These are phyloP conservation scores for Kodamaea sp. DNA, from an alignment of 1,139 yeast genomes.

Conservation along the genomic window DNA sequence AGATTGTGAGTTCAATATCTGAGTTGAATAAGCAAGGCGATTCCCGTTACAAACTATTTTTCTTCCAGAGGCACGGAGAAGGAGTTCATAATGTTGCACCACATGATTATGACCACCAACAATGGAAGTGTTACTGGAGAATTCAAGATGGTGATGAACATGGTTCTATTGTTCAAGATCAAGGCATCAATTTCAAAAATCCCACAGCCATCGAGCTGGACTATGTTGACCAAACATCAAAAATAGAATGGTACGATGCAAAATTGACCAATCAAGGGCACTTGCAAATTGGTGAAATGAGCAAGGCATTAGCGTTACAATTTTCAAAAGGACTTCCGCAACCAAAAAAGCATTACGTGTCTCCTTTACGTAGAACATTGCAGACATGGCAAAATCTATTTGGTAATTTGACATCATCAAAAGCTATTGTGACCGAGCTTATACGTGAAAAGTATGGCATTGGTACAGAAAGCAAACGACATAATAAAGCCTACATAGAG, in stretches of 20 bases:
- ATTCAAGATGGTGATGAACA: conserved; percentile 26
- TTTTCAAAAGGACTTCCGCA: conserved; percentile 23
- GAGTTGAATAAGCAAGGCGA: conserved; percentile 6
- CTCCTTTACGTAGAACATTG: conserved; percentile 35
- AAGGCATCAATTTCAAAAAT: no score
- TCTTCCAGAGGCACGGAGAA: conserved; percentile 41
- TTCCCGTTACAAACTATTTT: conserved; percentile 24
- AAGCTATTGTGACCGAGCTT: conserved; percentile 29
- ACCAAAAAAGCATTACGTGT: conserved; percentile 30
- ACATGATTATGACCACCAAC: conserved; percentile 12
- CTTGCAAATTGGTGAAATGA: conserved; percentile 15
- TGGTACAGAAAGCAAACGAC: conserved; percentile 35
- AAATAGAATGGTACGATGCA: conserved; percentile 38
- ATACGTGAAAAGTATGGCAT: conserved; percentile 40
- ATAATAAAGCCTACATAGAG: conserved; percentile 23
- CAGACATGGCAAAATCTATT: conserved; percentile 33
- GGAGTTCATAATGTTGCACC: conserved; percentile 39
- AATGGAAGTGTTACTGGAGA: conserved; percentile 37
- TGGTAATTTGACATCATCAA: conserved; percentile 14
- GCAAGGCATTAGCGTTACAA: neutral
- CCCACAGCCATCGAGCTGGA: no score
- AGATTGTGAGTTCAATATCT: conserved; percentile 8
- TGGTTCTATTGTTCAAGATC: no score
- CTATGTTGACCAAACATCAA: conserved; percentile 4
- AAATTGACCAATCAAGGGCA: conserved; percentile 28